These are phyloP conservation scores for Luzula sylvatica DNA, from an alignment of 176 grass and related monocot genomes.

Conservation along the genomic window DNA sequence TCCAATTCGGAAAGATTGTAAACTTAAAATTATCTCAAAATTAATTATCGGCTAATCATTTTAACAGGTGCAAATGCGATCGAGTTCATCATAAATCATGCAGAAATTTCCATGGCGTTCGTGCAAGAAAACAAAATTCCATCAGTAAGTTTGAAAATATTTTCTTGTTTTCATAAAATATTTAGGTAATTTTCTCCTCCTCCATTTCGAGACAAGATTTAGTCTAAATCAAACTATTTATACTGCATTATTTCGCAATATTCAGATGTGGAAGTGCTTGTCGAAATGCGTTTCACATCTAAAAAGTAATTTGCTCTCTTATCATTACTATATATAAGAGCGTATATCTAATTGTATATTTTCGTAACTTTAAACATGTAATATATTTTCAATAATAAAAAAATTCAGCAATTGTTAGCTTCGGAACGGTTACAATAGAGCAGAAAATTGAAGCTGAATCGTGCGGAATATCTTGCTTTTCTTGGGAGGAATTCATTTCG, in stretches of 20 bases:
- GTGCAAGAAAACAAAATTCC: slow-evolving; percentile 77
- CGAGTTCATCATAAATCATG: slow-evolving; percentile 74
- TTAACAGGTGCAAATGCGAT: slow-evolving; percentile 84
- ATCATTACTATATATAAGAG: not conserved
- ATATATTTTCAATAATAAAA: not conserved
- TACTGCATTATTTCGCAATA: not conserved
- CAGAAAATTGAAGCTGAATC: slow-evolving; percentile 54
- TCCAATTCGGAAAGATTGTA: too few species aligned
- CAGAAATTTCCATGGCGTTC: slow-evolving; percentile 92
- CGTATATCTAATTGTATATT: slow-evolving; percentile 3
- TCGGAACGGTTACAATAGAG: slow-evolving; percentile 46
- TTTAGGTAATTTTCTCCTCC: not conserved
- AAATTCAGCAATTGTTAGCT: slow-evolving; percentile 67
- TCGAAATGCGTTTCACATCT: slow-evolving; percentile 25
- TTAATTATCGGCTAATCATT: too few species aligned
- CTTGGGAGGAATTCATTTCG: slow-evolving; percentile 65
- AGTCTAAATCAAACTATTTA: not conserved
- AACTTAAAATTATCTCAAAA: too few species aligned
- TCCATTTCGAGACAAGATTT: not conserved
- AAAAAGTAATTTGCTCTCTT: slow-evolving; percentile 24
- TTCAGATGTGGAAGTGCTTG: slow-evolving; percentile 31
- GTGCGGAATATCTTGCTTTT: slow-evolving; percentile 64
- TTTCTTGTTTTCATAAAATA: not conserved
- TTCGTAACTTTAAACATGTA: slow-evolving; percentile 8
- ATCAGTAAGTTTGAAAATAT: slow-evolving; percentile 45